Evolutionary conservation across 2,329 filamentous ascomycete genomes (phyloP).

Genomic region (Ophiostoma ulmi): DNA sequence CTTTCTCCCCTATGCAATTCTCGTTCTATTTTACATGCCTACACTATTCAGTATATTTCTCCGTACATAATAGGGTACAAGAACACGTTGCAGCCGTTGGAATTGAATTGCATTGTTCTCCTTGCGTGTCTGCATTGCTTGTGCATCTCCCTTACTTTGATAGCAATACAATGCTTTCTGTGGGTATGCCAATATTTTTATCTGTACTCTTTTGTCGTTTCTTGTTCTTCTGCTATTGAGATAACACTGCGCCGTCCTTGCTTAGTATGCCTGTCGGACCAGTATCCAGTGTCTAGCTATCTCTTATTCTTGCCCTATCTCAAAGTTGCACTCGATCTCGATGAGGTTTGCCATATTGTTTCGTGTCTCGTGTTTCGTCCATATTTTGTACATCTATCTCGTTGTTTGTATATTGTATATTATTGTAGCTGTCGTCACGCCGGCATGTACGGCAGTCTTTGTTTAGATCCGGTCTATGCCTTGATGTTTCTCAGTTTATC

Average conservation of each 20-base stretch:
- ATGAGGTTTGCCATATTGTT: not conserved
- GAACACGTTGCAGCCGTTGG: conserved; percentile 9
- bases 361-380: not conserved
- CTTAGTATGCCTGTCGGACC: not conserved
- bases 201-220: not conserved
- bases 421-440: conserved; percentile 2
- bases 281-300: not conserved
- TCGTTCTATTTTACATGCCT: not conserved
- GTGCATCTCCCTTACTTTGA: not conserved
- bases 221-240: not conserved
- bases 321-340: conserved; percentile 7
- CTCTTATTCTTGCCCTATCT: conserved; percentile 9
- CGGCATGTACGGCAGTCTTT: not conserved
- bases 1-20: not conserved
- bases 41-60: not conserved
- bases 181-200: not conserved
- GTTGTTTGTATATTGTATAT: not conserved
- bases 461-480: not conserved
- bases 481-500: not conserved
- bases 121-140: conserved; percentile 5
- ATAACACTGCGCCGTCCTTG: too few species aligned
- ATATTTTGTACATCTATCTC: not conserved
- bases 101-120: conserved; percentile 9
- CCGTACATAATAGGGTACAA: not conserved
- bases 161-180: not conserved